These are phyloP conservation scores for Diutina pseudorugosa DNA, from an alignment of 1,139 yeast species.

Conservation along the genomic window DNA sequence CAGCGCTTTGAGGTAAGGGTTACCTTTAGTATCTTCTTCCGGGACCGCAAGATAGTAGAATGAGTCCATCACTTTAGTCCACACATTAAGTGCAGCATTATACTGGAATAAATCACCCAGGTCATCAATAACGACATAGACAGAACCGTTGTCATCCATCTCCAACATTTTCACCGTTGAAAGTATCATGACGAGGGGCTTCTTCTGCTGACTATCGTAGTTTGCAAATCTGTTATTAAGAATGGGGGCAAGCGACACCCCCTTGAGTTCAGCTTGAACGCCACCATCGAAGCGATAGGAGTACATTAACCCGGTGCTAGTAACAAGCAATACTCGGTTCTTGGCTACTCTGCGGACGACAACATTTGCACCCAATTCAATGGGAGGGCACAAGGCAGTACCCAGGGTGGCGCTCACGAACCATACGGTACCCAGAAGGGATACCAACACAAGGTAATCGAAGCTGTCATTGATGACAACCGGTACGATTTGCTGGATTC, in stretches of 20 bases:
- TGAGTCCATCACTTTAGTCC: conserved; percentile 38
- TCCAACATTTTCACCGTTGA: conserved; percentile 13
- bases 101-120: conserved; percentile 25
- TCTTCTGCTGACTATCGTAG: conserved; percentile 5
- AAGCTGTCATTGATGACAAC: conserved; percentile 17
- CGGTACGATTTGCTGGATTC: conserved; percentile 30
- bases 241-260: conserved; percentile 41
- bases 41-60: conserved; percentile 26
- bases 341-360: conserved; percentile 39
- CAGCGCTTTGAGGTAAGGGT: not conserved
- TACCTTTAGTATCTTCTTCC: not conserved
- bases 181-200: conserved; percentile 11
- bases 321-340: conserved; percentile 42
- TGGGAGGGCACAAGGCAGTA: conserved; percentile 29
- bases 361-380: conserved; percentile 49
- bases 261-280: conserved; percentile 21
- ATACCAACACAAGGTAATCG: conserved; percentile 42
- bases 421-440: conserved; percentile 60
- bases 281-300: conserved; percentile 29
- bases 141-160: conserved; percentile 20
- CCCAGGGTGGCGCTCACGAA: conserved; percentile 55
- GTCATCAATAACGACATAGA: conserved; percentile 34
- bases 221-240: conserved; percentile 18
- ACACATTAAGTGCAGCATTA: conserved; percentile 24
- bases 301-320: conserved; percentile 36